Percentiles rank a stretch among this genome's conserved stretches.
Conservation (phyloP, 148 eudicot species). For the Camellia lanceoleosa region DNA sequence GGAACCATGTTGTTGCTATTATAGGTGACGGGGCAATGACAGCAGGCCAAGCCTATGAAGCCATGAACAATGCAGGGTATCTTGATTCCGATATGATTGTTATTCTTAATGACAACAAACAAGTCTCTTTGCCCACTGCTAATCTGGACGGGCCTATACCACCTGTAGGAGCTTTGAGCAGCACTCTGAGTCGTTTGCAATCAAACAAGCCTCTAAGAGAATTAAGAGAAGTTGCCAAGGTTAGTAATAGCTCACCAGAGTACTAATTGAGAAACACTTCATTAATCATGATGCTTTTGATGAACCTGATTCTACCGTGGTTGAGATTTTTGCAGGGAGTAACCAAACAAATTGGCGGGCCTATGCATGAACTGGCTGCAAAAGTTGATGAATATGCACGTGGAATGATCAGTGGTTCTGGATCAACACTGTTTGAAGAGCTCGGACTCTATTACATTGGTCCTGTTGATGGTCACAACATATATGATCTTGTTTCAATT, state of each 20-base stretch:
- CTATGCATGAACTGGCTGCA: constrained; percentile 88
- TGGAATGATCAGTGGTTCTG: constrained; percentile 95
- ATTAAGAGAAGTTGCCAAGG: constrained; percentile 97
- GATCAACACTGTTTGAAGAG: constrained; percentile 88
- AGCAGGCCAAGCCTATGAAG: constrained; percentile 97
- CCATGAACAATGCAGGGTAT: constrained; percentile 98
- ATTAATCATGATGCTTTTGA: not conserved
- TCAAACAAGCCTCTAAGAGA: constrained; percentile 90
- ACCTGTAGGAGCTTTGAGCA: constrained; percentile 95
- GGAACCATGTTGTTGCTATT: constrained; percentile 75
- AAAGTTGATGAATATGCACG: constrained; percentile 98
- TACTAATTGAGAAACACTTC: not conserved
- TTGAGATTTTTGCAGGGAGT: constrained; percentile 58
- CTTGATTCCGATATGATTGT: constrained; percentile 99
- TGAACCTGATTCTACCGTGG: not conserved
- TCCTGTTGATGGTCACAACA: constrained; percentile 94
- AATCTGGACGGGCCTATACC: constrained; percentile 84
- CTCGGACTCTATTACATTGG: constrained; percentile 96
- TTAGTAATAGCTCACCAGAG: constrained; percentile 18
- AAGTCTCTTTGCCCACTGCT: constrained; percentile 95
- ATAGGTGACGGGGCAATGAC: constrained; percentile 99
- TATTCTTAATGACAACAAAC: constrained; percentile 93
- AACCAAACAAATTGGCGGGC: constrained; percentile 87
- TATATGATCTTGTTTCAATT: constrained; percentile 83
- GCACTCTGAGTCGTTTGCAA: constrained; percentile 85